phyloP scores from a whole-genome alignment of 1,139 yeast genomes.

The Suhomyces guaymorum region DNA sequence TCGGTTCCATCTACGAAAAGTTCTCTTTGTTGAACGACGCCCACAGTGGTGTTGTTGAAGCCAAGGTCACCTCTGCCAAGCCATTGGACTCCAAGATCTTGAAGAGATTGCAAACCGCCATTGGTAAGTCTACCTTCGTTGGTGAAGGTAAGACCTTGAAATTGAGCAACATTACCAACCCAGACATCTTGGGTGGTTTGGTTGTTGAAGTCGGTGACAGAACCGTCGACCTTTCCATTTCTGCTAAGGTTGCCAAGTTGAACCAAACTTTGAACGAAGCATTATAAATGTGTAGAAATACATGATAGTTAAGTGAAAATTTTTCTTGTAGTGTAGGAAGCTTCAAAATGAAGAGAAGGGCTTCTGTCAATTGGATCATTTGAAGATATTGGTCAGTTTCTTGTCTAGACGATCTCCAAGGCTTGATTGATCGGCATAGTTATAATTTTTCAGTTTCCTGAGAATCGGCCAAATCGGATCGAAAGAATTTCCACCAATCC shows the following conservation, averaged over 20 bases:
- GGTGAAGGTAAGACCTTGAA: conserved; percentile 85
- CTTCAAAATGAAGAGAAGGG: no score
- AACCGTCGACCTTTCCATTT: conserved; percentile 90
- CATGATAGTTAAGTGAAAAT: conserved; percentile 6
- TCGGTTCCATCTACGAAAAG: conserved; percentile 66
- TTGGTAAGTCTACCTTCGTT: conserved; percentile 75
- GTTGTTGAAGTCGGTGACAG: conserved; percentile 95
- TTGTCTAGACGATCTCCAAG: no score
- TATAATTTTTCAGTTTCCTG: no score
- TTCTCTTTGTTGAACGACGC: conserved; percentile 83
- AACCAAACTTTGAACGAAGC: conserved; percentile 87
- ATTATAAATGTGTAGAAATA: conserved; percentile 31
- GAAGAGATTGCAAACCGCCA: conserved; percentile 76
- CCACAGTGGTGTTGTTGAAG: conserved; percentile 88
- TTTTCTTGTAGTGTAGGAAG: no score
- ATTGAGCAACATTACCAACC: conserved; percentile 78
- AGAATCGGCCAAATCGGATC: no score
- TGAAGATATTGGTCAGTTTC: no score
- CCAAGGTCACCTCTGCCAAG: conserved; percentile 85
- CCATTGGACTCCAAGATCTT: conserved; percentile 82
- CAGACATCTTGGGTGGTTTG: conserved; percentile 94
- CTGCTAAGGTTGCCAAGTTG: conserved; percentile 81
- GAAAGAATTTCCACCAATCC: no score
- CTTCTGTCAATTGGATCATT: no score
- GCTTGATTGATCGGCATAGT: no score